Conservation (phyloP, 2,329 filamentous ascomycete genomes). For the Scytalidium sp. region DNA sequence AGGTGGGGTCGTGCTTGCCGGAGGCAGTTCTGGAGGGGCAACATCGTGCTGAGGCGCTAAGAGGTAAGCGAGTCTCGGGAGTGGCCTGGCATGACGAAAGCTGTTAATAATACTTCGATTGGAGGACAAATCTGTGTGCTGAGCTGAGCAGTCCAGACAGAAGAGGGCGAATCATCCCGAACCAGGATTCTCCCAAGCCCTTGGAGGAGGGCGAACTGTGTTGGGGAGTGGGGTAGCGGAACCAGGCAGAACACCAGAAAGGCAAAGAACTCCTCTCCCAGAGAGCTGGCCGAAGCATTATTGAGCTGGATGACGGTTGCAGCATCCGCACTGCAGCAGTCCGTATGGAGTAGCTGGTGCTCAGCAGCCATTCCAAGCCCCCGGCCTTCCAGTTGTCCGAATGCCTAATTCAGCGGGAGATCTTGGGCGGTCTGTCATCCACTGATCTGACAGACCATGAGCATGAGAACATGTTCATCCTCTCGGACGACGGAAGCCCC, state of each 20-base stretch:
- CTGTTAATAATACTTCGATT: background rate
- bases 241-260: conserved; percentile 28
- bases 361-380: too few relatives aligned
- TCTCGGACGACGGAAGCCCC: background rate
- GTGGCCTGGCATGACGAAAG: background rate
- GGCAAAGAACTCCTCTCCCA: too few relatives aligned
- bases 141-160: background rate
- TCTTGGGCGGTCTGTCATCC: background rate
- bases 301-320: conserved; percentile 26
- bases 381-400: background rate
- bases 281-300: conserved; percentile 34
- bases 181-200: conserved; percentile 5
- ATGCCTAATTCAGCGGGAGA: background rate
- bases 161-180: background rate
- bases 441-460: background rate
- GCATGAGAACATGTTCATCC: background rate
- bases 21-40: background rate
- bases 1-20: conserved; percentile 36
- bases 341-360: background rate
- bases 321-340: background rate
- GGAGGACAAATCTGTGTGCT: conserved; percentile 40
- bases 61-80: background rate
- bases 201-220: conserved; percentile 34
- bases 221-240: conserved; percentile 25
- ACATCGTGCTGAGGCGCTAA: background rate